phyloP scores from a whole-genome alignment of 2,329 filamentous ascomycete genomes.

The Aspergillus udagawae region DNA sequence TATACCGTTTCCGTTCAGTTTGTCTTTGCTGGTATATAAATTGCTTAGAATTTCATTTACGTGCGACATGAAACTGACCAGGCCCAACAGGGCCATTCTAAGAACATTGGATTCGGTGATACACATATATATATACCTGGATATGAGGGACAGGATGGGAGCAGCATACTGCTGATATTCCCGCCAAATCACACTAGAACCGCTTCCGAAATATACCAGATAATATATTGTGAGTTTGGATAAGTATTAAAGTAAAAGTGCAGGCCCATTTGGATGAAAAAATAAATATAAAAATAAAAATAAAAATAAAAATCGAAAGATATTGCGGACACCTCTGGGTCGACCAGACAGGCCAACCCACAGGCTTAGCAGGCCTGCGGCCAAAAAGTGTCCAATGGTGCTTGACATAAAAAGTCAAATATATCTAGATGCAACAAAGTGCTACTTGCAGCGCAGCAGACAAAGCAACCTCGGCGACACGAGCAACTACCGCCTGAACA shows the following conservation, averaged over 20 bases:
- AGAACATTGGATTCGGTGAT: too few relatives aligned
- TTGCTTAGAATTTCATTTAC: neutral
- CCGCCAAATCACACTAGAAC: neutral
- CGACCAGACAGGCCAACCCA: neutral
- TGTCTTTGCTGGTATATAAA: neutral
- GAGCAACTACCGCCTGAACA: neutral
- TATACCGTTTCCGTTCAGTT: neutral
- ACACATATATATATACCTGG: too few relatives aligned
- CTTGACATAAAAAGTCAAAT: neutral
- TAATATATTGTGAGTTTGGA: neutral
- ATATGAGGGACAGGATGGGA: neutral
- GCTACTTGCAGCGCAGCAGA: too few relatives aligned
- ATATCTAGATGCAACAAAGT: neutral
- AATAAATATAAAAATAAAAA: neutral
- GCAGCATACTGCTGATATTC: neutral
- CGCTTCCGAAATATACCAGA: neutral
- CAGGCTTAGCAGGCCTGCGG: neutral
- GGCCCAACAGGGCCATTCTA: too few relatives aligned
- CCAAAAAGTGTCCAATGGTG: neutral
- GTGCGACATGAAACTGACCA: too few relatives aligned
- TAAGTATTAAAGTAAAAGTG: neutral
- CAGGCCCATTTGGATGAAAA: neutral
- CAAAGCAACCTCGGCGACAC: too few relatives aligned
- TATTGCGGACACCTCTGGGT: neutral
- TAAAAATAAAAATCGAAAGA: neutral